phyloP scores from a whole-genome alignment of 495 filamentous ascomycete species.

The Jackrogersella multiformis region DNA sequence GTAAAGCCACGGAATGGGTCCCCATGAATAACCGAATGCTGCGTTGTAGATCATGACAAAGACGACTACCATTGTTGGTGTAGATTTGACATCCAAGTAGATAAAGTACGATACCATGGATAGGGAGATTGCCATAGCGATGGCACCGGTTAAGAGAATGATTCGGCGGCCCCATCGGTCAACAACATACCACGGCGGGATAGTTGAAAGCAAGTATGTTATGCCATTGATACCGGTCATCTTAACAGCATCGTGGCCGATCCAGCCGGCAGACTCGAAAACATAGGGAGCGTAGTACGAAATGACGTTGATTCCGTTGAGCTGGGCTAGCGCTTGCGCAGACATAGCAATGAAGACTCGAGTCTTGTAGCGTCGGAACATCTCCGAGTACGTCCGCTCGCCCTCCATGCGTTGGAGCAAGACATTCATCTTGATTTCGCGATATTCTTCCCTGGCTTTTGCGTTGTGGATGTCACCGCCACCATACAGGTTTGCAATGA shows the following conservation, averaged over 20 bases:
- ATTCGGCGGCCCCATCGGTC: conserved; percentile 90
- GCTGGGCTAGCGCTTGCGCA: conserved; percentile 91
- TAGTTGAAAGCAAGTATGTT: conserved; percentile 86
- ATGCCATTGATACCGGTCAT: conserved; percentile 98
- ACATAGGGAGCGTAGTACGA: conserved; percentile 98
- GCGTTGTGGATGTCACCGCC: conserved; percentile 92
- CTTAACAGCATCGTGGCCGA: conserved; percentile 85
- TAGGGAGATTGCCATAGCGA: conserved; percentile 91
- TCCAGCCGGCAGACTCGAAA: conserved; percentile 95
- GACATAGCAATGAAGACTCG: conserved; percentile 99
- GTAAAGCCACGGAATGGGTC: conserved; percentile 97
- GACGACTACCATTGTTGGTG: conserved; percentile 84
- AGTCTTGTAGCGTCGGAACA: conserved; percentile 92
- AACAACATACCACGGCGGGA: conserved; percentile 97
- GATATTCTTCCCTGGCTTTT: conserved; percentile 91
- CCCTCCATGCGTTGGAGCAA: conserved; percentile 92
- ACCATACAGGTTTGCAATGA: conserved; percentile 97
- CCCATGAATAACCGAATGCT: conserved; percentile 98
- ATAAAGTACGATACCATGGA: conserved; percentile 95
- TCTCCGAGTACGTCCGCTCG: conserved; percentile 88
- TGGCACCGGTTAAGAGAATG: conserved; percentile 89
- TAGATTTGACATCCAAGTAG: conserved; percentile 79
- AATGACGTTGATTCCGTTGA: conserved; percentile 99
- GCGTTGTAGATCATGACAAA: conserved; percentile 99
- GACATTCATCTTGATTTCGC: conserved; percentile 98